A percentile compares a stretch with the other conserved stretches of the same genome.
Conservation (phyloP, 192 early-diverging fungal species). For the Martensiomyces pterosporus region DNA sequence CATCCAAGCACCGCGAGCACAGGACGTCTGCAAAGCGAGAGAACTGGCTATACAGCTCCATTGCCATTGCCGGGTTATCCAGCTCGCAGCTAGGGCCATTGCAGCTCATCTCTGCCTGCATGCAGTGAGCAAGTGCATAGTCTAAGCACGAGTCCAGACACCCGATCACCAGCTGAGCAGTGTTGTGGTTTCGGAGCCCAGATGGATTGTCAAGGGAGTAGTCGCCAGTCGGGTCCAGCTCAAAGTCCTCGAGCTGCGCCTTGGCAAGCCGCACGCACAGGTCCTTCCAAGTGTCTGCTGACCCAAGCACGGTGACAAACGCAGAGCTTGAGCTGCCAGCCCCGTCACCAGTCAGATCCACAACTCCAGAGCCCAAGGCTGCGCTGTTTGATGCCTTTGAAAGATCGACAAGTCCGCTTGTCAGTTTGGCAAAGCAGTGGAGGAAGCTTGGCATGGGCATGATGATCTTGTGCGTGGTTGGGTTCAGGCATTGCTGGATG, state of each 20-base stretch:
- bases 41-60: conserved; percentile 28
- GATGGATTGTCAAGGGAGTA: conserved; percentile 52
- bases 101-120: neutral
- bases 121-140: conserved; percentile 20
- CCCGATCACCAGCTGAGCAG: conserved; percentile 52
- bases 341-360: neutral
- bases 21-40: conserved; percentile 23
- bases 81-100: neutral
- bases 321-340: neutral
- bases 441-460: conserved; percentile 33
- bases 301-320: neutral
- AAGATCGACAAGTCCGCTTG: neutral
- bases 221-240: conserved; percentile 60
- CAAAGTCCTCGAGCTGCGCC: conserved; percentile 63
- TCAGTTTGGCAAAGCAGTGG: conserved; percentile 29
- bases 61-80: conserved; percentile 10
- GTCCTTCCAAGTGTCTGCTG: conserved; percentile 10
- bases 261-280: conserved; percentile 48
- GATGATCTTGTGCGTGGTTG: conserved; percentile 11
- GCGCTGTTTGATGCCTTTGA: too few species aligned
- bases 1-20: conserved; percentile 27
- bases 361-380: too few species aligned
- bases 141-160: conserved; percentile 55
- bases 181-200: conserved; percentile 56
- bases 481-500: conserved; percentile 22